Evolutionary conservation across 2,329 filamentous ascomycete species (phyloP).

Genomic region (Fusarium newnesense): DNA sequence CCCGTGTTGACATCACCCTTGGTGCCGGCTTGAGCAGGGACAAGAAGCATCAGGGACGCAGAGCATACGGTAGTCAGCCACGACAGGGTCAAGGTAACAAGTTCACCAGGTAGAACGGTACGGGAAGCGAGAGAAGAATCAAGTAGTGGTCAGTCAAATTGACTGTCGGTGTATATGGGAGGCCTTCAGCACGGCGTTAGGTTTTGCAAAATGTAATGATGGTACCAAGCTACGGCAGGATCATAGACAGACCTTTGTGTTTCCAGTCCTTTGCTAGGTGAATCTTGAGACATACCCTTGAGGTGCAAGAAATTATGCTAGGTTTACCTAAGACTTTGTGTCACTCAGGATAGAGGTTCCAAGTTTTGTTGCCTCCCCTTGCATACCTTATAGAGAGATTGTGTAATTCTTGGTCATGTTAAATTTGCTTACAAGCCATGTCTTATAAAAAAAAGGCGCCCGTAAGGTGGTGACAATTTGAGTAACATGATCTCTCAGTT

Average conservation of each 20-base stretch:
- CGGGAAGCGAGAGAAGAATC: constrained; percentile 2
- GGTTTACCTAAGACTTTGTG: neutral
- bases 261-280: constrained; percentile 8
- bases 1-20: constrained; percentile 84
- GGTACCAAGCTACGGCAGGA: constrained; percentile 32
- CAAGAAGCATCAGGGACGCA: constrained; percentile 69
- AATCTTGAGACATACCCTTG: neutral
- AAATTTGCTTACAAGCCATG: neutral
- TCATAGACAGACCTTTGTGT: constrained; percentile 27
- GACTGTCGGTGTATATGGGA: constrained; percentile 35
- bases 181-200: constrained; percentile 45
- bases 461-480: neutral
- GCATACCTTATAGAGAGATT: neutral
- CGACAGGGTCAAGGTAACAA: constrained; percentile 58
- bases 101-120: constrained; percentile 36
- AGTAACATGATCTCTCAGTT: neutral
- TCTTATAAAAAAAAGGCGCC: neutral
- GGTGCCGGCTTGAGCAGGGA: constrained; percentile 81
- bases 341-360: neutral
- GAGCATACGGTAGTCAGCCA: constrained; percentile 83
- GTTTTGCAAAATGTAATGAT: constrained; percentile 46
- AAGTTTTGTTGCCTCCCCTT: neutral
- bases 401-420: neutral
- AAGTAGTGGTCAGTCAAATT: constrained; percentile 23
- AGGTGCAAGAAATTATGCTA: neutral